Base-by-base conservation (phyloP, 805 yeast genomes). In the Myxozyma kluyveri region DNA sequence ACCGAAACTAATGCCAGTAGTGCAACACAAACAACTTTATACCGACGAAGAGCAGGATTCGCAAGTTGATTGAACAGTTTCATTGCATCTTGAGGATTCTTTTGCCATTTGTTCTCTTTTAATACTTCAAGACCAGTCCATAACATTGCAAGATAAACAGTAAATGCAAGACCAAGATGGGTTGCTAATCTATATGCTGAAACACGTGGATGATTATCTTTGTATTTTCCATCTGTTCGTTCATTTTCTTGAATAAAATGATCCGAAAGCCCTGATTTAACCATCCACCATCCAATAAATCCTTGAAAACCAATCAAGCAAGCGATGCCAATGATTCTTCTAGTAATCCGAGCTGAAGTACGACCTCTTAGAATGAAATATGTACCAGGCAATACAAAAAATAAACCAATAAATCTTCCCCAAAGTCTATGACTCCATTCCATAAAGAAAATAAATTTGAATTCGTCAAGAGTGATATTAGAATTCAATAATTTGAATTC, bases 271-370 rank as follows among this genome's bases (percentile, higher is more conserved):
- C 99, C 99, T 7, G 96, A 88, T 63, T 86, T 82, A 47, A 93
- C 99, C 99, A 93, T 93, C 99, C 99, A 93, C 99, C 99, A 93
- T 29, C 99, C 99, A 60, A 93, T 84, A 47, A 84, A 86, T 47
- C 99, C 99, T 74, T 93, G 99, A 43, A 93, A 72, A 9, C 96
- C 99, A 52, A 93, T 75, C 46, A 93, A 72, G 0, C 77, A 81
- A 38, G 95, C 79, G 42, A 93, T 78, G 1, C 87, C 87, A 19
- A 86, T 69, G 14, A 93, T 73, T 60, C 88, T 77, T 50, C 73
- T 73, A 44, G 87, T 83, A 2, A 86, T 84, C 52, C 81, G 82
- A 2, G 79, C 70, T 2, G 89, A 81, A 9, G 91, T 81, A 57
- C 75, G 81, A 37, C 81, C 80, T 2, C 83, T 72, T 17, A 76